Evolutionary conservation across 148 eudicot species (phyloP).

Genomic region (Gaultheria prostrata): DNA sequence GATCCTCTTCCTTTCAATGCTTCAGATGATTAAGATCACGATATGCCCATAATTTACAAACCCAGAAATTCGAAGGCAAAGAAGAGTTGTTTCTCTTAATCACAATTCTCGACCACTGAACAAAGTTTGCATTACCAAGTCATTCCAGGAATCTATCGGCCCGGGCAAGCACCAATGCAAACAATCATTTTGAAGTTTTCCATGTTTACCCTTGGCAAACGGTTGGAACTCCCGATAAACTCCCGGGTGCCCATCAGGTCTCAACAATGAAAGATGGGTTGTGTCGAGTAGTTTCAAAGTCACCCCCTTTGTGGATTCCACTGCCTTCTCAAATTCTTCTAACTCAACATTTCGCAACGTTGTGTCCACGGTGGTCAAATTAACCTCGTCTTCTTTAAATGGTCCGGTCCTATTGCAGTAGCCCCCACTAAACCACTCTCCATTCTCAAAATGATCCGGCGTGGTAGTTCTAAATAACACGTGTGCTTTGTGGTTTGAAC

Average conservation of each 20-base stretch:
- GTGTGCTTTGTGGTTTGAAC: constrained; percentile 38
- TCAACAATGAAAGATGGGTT: constrained; percentile 52
- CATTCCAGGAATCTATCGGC: constrained; percentile 87
- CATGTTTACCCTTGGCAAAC: constrained; percentile 47
- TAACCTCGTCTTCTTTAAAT: constrained; percentile 39
- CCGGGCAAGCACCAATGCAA: constrained; percentile 98
- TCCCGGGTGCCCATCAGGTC: constrained; percentile 92
- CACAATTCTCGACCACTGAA: constrained; percentile 20
- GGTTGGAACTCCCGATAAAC: constrained; percentile 62
- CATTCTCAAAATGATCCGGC: constrained; percentile 84
- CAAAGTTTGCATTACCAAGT: constrained; percentile 57
- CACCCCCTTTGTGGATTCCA: constrained; percentile 22
- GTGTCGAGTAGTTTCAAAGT: constrained; percentile 52
- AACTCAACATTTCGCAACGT: constrained; percentile 51
- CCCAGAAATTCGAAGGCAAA: neutral
- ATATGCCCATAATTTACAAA: neutral
- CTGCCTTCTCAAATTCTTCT: constrained; percentile 52
- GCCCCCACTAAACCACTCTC: constrained; percentile 77
- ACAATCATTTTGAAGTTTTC: constrained; percentile 72
- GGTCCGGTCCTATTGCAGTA: constrained; percentile 58
- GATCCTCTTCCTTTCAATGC: neutral
- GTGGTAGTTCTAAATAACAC: constrained; percentile 55
- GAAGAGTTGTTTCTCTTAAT: neutral
- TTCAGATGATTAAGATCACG: neutral
- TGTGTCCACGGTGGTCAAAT: constrained; percentile 34